Evolutionary conservation across 148 eudicot species (phyloP), one percentile per base, ranked within the genome.

Genomic region (Persicaria tinctoria): DNA sequence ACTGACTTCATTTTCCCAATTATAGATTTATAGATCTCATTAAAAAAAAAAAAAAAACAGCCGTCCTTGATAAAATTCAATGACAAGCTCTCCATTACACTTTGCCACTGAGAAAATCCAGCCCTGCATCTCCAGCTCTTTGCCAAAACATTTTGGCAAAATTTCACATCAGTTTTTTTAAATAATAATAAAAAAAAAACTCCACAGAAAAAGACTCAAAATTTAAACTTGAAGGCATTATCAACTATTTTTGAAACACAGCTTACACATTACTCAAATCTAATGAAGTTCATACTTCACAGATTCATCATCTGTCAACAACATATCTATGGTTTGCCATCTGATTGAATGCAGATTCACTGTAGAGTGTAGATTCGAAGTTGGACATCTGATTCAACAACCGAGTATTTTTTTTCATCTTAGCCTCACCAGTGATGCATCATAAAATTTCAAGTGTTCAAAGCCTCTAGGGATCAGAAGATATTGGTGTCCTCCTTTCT

Each of bases 51-150:
- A 23, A 23, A 23, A 32, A 27, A 32, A 63, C 23, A 63, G 68
- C 68, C 32, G 68, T 63, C 68, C 4, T 16, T 32, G 27, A 4
- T 27, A 4, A 63, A 63, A 1, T 32, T 23, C 11, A 63, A 63
- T 27, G 68, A 63, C 68, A 63, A 63, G 45, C n/a, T 14, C 68
- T 63, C 68, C 68, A 63, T 63, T 63, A 63, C 44, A 32, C 41
- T 63, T 18, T 11, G n/a, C 14, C 27, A 20, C 8, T 59, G 41
- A 20, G 66, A 59, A 59, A 59, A 23, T 63, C 68, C 68, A 8
- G 8, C 45, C 16, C 14, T 63, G 45, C 13, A 60, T 20, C 18
- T 60, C 38, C 66, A 60, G 20, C 44, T 60, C 66, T 60, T 60
- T 9, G 66, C 13, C 45, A 63, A 59, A 16, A 18, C 41, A 59